Conservation (phyloP, 371 early-diverging fungal genomes). For the Batkoa obscura region DNA sequence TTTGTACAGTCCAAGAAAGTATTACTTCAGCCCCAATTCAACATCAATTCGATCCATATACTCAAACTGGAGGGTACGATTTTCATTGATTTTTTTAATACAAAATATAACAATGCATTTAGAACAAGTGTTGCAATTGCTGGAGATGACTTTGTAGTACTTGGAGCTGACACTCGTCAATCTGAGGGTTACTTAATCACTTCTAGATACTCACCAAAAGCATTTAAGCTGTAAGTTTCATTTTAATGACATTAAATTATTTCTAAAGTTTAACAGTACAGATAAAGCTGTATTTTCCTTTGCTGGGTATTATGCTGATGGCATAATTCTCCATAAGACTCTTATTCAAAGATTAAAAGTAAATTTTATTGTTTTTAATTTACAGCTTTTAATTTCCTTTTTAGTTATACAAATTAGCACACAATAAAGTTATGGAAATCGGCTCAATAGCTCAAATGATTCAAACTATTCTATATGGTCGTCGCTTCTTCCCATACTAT, state of each 20-base stretch:
- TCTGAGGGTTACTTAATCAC: conserved; percentile 92
- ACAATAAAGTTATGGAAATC: conserved; percentile 75
- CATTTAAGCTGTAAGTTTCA: conserved; percentile 46
- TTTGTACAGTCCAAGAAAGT: background rate
- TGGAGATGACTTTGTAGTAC: conserved; percentile 84
- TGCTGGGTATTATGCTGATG: conserved; percentile 93
- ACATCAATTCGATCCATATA: conserved; percentile 58
- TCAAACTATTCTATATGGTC: conserved; percentile 79
- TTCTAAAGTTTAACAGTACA: conserved; percentile 20
- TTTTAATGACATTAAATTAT: background rate
- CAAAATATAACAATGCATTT: background rate
- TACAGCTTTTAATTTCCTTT: background rate
- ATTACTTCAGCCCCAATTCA: conserved; percentile 9
- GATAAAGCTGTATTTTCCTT: conserved; percentile 73
- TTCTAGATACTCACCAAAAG: conserved; percentile 84
- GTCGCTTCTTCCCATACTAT: conserved; percentile 98
- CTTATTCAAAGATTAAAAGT: conserved; percentile 81
- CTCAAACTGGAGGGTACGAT: conserved; percentile 52
- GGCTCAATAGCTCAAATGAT: conserved; percentile 88
- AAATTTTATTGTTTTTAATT: conserved; percentile 5
- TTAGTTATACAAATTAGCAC: conserved; percentile 79
- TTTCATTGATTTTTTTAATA: background rate
- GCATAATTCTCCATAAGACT: conserved; percentile 63
- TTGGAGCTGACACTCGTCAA: conserved; percentile 97
- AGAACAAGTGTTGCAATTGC: conserved; percentile 90